Evolutionary conservation across 208 protist species (phyloP), one percentile per base, ranked within the genome.

Genomic region (Trypanosoma cruzi): DNA sequence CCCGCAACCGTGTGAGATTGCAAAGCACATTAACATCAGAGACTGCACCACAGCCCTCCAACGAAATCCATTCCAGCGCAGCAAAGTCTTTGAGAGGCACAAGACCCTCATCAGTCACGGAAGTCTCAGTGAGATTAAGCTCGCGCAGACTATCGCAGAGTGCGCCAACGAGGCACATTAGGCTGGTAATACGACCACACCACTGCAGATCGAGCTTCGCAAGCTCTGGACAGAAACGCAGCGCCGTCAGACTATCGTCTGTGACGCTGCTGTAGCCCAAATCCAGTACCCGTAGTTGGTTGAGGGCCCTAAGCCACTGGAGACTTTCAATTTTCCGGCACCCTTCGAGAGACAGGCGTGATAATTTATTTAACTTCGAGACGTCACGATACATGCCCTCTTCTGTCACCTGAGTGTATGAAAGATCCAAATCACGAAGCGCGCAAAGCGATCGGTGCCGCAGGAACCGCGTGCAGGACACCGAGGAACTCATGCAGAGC

Each of bases 331-430:
- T 68, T 13, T 59, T 71, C n/a, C 64, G 59, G 55, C 84, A 89
- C 28, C 84, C 84, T 31, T 89, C 80, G 8, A 89, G 69, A 22
- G 79, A 89, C 11, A 89, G 78, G 34, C 64, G 68, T 18, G 40
- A 65, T 32, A 89, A 54, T 28, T 61, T 29, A 5, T 59, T 63
- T 65, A 89, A 72, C 36, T 53, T 72, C 7, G 84, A 79, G 26
- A 89, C 14, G 70, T 86, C 81, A 48, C 61, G 64, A 22, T 71
- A 71, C 24, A 71, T 71, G 32, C 78, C 80, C 3, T 50, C 68
- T 59, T 85, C 75, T 16, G 50, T 54, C 14, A 89, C 64, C 34
- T 79, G 67, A 0, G 84, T 89, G 69, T 81, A 89, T 29, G 84
- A 86, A 32, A 89, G 75, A 34, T 89, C 80, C 0, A 89, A 59